Evolutionary conservation across 169 alveolate genomes (phyloP).

Genomic region (Cyclospora cayetanensis): DNA sequence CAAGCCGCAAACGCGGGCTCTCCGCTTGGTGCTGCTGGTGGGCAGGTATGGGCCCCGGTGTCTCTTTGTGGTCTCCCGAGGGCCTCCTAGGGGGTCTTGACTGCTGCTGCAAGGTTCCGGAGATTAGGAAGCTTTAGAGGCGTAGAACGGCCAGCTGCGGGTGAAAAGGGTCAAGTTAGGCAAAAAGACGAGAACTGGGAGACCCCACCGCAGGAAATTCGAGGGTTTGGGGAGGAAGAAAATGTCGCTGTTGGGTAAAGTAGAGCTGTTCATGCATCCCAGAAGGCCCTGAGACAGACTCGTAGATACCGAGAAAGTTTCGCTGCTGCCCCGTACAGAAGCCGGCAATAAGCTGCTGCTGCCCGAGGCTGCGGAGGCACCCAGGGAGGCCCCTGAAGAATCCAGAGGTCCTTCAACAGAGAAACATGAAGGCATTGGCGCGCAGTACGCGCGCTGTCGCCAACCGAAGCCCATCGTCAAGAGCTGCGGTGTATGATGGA

Average conservation of each 20-base stretch:
- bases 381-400: neutral
- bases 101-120: neutral
- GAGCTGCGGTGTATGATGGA: neutral
- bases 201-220: conserved; percentile 78
- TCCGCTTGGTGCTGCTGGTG: neutral
- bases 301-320: neutral
- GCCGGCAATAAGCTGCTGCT: conserved; percentile 3
- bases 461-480: conserved; percentile 59
- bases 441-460: conserved; percentile 67
- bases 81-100: too few relatives aligned
- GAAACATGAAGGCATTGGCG: conserved; percentile 56
- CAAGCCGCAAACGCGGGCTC: neutral
- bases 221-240: conserved; percentile 82
- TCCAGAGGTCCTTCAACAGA: neutral
- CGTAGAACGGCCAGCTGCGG: conserved; percentile 81
- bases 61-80: neutral
- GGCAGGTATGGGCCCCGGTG: neutral
- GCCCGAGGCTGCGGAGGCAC: neutral
- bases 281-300: conserved; percentile 55
- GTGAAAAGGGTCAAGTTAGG: conserved; percentile 82
- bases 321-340: conserved; percentile 1
- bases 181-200: conserved; percentile 81
- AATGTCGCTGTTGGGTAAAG: conserved; percentile 76
- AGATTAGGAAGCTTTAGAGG: conserved; percentile 71
- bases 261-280: conserved; percentile 75